Percentiles rank a stretch among this genome's conserved stretches.
These are phyloP conservation scores for Trypanosoma avium DNA, from an alignment of 208 protist genomes.

Conservation along the genomic window DNA sequence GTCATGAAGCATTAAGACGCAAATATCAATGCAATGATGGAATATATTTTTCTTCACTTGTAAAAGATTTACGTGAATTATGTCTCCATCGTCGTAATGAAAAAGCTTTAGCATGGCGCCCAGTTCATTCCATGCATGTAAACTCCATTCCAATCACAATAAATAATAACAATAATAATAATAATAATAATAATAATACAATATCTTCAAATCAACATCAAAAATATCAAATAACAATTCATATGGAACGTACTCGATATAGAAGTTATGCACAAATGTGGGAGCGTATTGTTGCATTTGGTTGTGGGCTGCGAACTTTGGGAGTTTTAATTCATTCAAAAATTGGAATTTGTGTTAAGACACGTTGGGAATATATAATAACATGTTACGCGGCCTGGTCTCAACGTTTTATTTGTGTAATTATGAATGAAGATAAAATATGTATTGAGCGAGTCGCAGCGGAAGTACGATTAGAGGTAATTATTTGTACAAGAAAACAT, in stretches of 20 bases:
- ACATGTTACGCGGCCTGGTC: constrained; percentile 73
- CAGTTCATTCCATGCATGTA: neutral
- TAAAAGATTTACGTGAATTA: neutral
- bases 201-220: neutral
- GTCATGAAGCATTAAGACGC: neutral
- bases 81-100: neutral
- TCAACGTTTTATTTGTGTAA: constrained; percentile 51
- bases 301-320: constrained; percentile 48
- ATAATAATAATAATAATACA: neutral
- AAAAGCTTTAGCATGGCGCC: neutral
- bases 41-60: neutral
- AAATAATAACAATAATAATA: neutral
- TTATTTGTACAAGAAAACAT: constrained; percentile 46
- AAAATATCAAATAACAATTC: constrained; percentile 29
- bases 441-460: constrained; percentile 57
- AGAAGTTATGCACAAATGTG: constrained; percentile 41
- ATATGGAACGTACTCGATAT: constrained; percentile 33
- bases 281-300: constrained; percentile 43
- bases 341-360: constrained; percentile 80
- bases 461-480: constrained; percentile 54
- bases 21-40: neutral
- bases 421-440: constrained; percentile 79
- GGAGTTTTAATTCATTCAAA: constrained; percentile 35
- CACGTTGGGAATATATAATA: constrained; percentile 77
- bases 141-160: neutral